Conservation (phyloP, 1,284 basidiomycete species). For the Cryptococcus sp. region DNA sequence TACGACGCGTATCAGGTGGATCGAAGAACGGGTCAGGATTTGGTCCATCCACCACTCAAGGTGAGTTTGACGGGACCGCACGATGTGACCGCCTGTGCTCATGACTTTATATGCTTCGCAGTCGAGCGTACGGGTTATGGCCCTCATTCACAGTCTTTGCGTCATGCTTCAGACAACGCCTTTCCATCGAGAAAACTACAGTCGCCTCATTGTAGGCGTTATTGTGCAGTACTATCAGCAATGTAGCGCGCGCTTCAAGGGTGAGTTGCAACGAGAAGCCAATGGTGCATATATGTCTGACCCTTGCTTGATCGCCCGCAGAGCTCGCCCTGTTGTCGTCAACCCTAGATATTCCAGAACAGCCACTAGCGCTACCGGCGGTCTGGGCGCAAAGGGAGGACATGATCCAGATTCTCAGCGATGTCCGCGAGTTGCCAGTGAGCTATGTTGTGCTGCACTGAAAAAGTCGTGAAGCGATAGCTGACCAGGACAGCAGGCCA, state of each 20-base stretch:
- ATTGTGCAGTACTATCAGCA: conserved; percentile 96
- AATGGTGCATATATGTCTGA: background rate
- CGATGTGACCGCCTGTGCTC: background rate
- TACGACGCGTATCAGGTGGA: conserved; percentile 74
- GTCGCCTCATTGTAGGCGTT: conserved; percentile 89
- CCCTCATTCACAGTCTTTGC: conserved; percentile 88
- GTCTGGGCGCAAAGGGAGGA: conserved; percentile 85
- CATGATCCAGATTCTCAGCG: conserved; percentile 68
- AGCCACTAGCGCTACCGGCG: conserved; percentile 62
- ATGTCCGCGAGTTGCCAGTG: conserved; percentile 35
- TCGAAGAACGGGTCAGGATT: conserved; percentile 12
- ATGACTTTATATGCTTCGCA: conserved; percentile 44
- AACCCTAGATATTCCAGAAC: conserved; percentile 14
- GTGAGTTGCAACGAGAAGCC: conserved; percentile 14
- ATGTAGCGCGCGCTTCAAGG: conserved; percentile 83
- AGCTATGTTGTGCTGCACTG: conserved; percentile 5
- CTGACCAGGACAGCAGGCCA: conserved; percentile 17
- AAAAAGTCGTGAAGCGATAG: background rate
- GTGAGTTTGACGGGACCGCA: conserved; percentile 52
- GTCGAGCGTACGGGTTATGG: conserved; percentile 82
- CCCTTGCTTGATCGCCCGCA: conserved; percentile 1
- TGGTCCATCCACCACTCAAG: conserved; percentile 59
- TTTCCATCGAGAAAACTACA: conserved; percentile 92
- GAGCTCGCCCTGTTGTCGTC: conserved; percentile 16
- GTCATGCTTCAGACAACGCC: conserved; percentile 91